phyloP scores from a whole-genome alignment of 176 grass and related monocot genomes.

The Phragmites australis region DNA sequence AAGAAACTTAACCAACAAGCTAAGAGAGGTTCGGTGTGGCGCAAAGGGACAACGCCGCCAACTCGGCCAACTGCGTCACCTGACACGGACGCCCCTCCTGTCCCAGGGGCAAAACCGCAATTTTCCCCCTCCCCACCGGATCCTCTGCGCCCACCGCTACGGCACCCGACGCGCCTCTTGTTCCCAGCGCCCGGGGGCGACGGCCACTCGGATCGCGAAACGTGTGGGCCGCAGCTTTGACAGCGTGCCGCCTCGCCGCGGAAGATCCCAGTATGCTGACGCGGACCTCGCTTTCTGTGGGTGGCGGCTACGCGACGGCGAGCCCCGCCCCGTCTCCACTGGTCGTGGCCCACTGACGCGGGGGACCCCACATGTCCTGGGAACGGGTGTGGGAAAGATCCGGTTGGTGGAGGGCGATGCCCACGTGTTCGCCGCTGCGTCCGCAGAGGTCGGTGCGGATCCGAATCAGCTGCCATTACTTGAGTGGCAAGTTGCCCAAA shows the following conservation, averaged over 20 bases:
- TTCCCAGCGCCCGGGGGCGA: no score
- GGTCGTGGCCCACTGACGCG: accelerated
- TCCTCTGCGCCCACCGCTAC: conserved; percentile 2
- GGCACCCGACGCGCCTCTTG: background rate
- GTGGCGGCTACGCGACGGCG: conserved; percentile 34
- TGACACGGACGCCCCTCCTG: conserved; percentile 14
- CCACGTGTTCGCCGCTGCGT: conserved; percentile 29
- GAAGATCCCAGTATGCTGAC: conserved; percentile 1
- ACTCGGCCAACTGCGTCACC: conserved; percentile 44
- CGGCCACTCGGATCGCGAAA: background rate
- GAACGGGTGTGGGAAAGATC: accelerated
- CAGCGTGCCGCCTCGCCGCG: accelerated
- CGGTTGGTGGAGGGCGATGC: background rate
- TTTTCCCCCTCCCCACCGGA: background rate
- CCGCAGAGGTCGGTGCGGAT: conserved; percentile 56
- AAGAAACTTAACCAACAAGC: background rate
- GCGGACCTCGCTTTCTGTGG: conserved; percentile 18
- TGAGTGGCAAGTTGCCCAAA: background rate
- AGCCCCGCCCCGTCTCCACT: background rate
- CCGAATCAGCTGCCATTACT: conserved; percentile 66
- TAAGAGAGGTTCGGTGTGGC: background rate
- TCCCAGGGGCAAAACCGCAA: background rate
- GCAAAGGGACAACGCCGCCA: conserved; percentile 35
- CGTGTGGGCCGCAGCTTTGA: background rate
- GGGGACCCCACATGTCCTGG: background rate